phyloP scores from a whole-genome alignment of 352 stramenopile species.

The Phytophthora lateralis region DNA sequence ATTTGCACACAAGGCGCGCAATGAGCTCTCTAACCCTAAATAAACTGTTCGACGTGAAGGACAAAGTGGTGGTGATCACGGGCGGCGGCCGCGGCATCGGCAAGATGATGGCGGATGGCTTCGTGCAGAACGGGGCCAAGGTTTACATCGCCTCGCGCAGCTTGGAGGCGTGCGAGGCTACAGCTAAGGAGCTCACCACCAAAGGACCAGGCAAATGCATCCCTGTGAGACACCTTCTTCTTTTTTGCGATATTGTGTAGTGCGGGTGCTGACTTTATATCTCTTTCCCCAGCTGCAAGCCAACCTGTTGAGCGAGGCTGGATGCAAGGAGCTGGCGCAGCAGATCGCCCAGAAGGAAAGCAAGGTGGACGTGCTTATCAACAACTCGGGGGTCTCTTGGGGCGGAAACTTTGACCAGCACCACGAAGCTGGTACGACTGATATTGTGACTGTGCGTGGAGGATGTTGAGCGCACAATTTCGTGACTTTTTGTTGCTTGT shows the following conservation, averaged over 20 bases:
- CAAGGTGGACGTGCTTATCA: slow-evolving; percentile 93
- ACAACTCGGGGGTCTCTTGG: slow-evolving; percentile 90
- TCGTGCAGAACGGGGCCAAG: slow-evolving; percentile 91
- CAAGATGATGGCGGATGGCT: slow-evolving; percentile 95
- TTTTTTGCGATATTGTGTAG: neutral
- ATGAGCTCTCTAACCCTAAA: too few relatives aligned
- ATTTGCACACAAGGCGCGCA: too few relatives aligned
- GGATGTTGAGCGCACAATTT: slow-evolving; percentile 89
- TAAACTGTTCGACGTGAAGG: slow-evolving; percentile 48
- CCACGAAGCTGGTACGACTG: slow-evolving; percentile 24
- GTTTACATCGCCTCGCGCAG: slow-evolving; percentile 93
- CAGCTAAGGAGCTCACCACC: slow-evolving; percentile 62
- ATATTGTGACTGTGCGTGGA: slow-evolving; percentile 92
- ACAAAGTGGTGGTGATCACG: slow-evolving; percentile 92
- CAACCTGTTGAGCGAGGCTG: slow-evolving; percentile 39
- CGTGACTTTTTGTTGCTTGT: slow-evolving; percentile 45
- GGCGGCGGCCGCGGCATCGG: too few relatives aligned
- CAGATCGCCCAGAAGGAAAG: slow-evolving; percentile 80
- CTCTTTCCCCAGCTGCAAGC: slow-evolving; percentile 35
- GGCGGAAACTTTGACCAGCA: slow-evolving; percentile 47
- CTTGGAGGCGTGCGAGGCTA: slow-evolving; percentile 78
- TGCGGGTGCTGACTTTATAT: neutral
- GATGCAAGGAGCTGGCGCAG: slow-evolving; percentile 53
- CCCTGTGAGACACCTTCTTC: slow-evolving; percentile 43
- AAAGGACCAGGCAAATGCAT: slow-evolving; percentile 59